Evolutionary conservation across 2,329 filamentous ascomycete species (phyloP), one percentile per base, ranked within the genome.

Genomic region (Fusarium keratoplasticum): DNA sequence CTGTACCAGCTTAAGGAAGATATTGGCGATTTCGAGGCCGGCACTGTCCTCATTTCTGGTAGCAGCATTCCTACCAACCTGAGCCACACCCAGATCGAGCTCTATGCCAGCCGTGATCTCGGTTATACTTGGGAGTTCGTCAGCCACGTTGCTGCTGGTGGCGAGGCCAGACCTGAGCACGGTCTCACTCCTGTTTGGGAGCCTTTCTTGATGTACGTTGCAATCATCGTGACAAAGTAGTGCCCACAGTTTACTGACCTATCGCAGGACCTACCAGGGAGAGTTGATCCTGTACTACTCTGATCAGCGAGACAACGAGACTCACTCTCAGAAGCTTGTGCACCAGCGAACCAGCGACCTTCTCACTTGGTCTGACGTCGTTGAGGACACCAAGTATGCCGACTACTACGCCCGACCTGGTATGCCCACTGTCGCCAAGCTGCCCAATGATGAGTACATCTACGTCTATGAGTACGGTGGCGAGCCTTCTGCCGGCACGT

Each of bases 181-280:
- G 92, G 90, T 2, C 80, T 90, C 40, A 92, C 90, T 0, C 91
- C 92, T 0, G 89, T 94, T 22, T 94, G 92, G 92, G 93, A 94
- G 80, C 92, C 92, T 0, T 93, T 92, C 80, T 81, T 94, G 47
- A 78, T 90, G 80, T 82, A 67, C 69, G 80, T 58, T 5, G 1
- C 5, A 13, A 3, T 9, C 5, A 18, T 2, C 7, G 11, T 10
- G 18, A 47, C 1, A 25, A 13, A n/a, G 3, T 0, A n/a, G 10
- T 2, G 3, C 5, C 1, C 14, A 8, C 20, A 8, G 2, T 6
- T 14, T 13, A 25, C 65, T 71, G 29, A 78, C 11, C 9, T 2
- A 2, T 27, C 5, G 2, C 55, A 86, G 87, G 79, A 84, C 87
- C 52, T 87, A 91, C 79, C 82, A 92, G 65, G 86, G 88, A 62